A percentile compares a stretch with the other conserved stretches of the same genome.
phyloP scores from a whole-genome alignment of 441 rosid species.

The Metrosideros polymorpha region DNA sequence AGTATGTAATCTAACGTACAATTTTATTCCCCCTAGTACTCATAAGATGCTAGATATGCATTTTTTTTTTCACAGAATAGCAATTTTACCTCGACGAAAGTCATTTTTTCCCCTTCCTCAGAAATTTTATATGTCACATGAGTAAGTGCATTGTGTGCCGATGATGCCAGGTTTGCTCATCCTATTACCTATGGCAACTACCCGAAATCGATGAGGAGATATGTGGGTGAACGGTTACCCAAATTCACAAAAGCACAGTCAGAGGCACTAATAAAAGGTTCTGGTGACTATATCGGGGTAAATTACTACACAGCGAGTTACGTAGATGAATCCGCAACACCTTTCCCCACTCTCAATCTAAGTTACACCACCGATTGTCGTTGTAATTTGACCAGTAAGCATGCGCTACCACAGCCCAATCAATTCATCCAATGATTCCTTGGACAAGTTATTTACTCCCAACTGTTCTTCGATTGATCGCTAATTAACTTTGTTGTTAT shows the following conservation, averaged over 20 bases:
- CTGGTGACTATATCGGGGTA: slow-evolving; percentile 28
- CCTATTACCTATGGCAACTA: slow-evolving; percentile 36
- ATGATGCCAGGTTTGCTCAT: slow-evolving; percentile 19
- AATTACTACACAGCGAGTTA: slow-evolving; percentile 30
- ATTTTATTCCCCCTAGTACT: background rate
- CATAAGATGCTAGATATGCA: background rate
- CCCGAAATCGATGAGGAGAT: slow-evolving; percentile 22
- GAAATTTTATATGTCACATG: background rate
- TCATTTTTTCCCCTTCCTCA: background rate
- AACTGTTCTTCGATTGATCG: background rate
- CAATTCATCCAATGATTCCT: background rate
- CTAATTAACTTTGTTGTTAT: background rate
- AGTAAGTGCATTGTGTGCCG: background rate
- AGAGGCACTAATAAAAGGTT: slow-evolving; percentile 9
- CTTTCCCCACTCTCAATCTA: background rate
- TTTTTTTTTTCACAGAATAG: background rate
- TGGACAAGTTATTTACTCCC: no score
- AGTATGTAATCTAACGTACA: background rate
- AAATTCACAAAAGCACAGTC: slow-evolving; percentile 19
- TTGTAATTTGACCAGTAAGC: background rate
- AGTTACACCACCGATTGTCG: slow-evolving; percentile 3
- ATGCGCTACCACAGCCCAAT: background rate
- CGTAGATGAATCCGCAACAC: background rate
- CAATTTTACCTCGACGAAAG: background rate
- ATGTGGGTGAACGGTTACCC: slow-evolving; percentile 28